Percentiles rank a stretch among this genome's conserved stretches.
These are phyloP conservation scores for Aspergillus texensis DNA, from an alignment of 2,329 filamentous ascomycete species.

Conservation along the genomic window DNA sequence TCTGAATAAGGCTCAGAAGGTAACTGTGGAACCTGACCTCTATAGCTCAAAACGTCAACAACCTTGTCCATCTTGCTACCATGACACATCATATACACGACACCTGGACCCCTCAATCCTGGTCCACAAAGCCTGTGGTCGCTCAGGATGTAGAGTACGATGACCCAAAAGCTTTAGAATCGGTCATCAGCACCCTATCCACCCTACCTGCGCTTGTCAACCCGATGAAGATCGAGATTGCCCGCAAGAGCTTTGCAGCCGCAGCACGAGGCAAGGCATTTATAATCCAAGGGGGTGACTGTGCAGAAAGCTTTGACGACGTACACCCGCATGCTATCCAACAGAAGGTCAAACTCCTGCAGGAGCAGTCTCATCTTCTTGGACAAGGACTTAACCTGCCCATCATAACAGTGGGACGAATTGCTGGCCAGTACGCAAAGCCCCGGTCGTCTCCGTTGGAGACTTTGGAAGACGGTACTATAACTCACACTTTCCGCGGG, in stretches of 20 bases:
- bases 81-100: neutral
- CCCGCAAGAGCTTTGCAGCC: slow-evolving; percentile 4
- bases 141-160: slow-evolving; percentile 7
- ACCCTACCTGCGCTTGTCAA: slow-evolving; percentile 4
- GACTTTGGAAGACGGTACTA: slow-evolving; percentile 67
- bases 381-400: slow-evolving; percentile 6
- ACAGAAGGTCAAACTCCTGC: slow-evolving; percentile 87
- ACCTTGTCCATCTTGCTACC: neutral
- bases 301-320: slow-evolving; percentile 92
- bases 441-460: slow-evolving; percentile 84
- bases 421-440: slow-evolving; percentile 96
- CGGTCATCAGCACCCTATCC: slow-evolving; percentile 2
- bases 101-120: slow-evolving; percentile 5
- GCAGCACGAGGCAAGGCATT: slow-evolving; percentile 73
- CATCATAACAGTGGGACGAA: slow-evolving; percentile 67
- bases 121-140: neutral
- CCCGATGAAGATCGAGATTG: slow-evolving; percentile 10
- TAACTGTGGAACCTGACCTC: neutral
- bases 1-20: neutral
- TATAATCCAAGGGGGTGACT: slow-evolving; percentile 82
- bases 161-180: neutral
- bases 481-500: slow-evolving; percentile 85
- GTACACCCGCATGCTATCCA: slow-evolving; percentile 83
- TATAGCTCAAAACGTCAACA: neutral
- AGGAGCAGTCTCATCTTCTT: slow-evolving; percentile 9